phyloP scores from a whole-genome alignment of 441 rosid species.

The Populus trichocarpa region DNA sequence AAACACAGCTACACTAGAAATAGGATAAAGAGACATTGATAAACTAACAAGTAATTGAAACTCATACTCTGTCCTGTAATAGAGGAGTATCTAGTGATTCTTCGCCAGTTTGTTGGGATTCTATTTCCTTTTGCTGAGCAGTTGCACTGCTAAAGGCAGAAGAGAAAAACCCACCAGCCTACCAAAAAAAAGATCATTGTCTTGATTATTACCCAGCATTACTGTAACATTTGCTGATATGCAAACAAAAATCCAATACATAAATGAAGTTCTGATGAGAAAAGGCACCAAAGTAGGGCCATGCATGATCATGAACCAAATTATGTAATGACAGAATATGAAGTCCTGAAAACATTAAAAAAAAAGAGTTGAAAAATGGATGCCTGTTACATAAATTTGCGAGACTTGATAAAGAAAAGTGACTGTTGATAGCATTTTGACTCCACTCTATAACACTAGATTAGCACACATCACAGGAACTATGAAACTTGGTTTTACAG shows the following conservation, averaged over 20 bases:
- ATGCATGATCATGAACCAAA: not conserved
- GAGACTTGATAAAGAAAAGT: not conserved
- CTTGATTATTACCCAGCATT: not conserved
- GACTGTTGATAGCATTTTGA: not conserved
- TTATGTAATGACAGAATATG: not conserved
- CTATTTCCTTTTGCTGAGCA: constrained; percentile 68
- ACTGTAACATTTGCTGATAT: no score
- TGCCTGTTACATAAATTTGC: not conserved
- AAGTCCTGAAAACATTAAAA: not conserved
- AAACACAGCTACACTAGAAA: not conserved
- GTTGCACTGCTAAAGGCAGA: constrained; percentile 62
- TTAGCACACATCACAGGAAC: no score
- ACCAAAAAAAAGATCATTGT: constrained; percentile 15
- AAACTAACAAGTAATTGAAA: not conserved
- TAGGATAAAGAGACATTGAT: not conserved
- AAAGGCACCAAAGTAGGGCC: not conserved
- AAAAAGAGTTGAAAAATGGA: not conserved
- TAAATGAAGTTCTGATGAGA: not conserved
- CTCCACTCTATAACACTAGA: not conserved
- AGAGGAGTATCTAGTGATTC: constrained; percentile 73
- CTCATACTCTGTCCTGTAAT: constrained; percentile 54
- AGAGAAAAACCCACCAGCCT: constrained; percentile 81
- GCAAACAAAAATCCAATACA: not conserved
- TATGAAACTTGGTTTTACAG: not conserved
- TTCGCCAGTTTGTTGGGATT: constrained; percentile 49